These are phyloP conservation scores for Euphorbia celastroides DNA, from an alignment of 441 rosid species.

Conservation along the genomic window DNA sequence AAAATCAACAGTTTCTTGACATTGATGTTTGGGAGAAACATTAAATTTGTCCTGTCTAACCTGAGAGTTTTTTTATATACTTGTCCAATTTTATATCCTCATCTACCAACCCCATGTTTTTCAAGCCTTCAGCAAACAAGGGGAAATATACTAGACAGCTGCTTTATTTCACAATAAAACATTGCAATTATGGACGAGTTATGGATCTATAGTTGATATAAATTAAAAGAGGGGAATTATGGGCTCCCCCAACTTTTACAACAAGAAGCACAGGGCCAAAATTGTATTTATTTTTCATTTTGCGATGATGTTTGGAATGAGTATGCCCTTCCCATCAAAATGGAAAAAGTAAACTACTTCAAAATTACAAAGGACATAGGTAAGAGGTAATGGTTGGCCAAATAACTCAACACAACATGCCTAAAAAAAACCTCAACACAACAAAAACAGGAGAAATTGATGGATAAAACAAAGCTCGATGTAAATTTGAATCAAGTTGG, in stretches of 20 bases:
- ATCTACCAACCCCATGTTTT: not conserved
- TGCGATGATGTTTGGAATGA: not conserved
- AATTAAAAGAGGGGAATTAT: not conserved
- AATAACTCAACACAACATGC: not conserved
- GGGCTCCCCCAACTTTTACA: not conserved
- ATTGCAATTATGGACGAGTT: not conserved
- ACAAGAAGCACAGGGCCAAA: not conserved
- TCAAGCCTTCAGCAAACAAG: not conserved
- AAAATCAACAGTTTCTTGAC: not conserved
- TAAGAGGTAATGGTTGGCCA: not conserved
- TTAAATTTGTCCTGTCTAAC: not conserved
- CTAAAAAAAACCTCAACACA: too few species aligned
- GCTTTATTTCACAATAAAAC: not conserved
- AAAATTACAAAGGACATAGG: not conserved
- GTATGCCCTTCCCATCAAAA: not conserved
- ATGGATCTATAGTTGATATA: not conserved
- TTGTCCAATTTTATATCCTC: not conserved
- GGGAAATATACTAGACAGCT: not conserved
- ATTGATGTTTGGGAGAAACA: not conserved
- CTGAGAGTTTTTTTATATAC: not conserved
- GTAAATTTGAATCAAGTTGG: not conserved
- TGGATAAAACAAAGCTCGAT: not conserved
- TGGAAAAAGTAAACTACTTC: not conserved
- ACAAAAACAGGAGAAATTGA: not conserved
- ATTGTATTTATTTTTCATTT: not conserved